Base-by-base conservation (phyloP, 2,329 filamentous ascomycete genomes). In the Cercospora sojina region DNA sequence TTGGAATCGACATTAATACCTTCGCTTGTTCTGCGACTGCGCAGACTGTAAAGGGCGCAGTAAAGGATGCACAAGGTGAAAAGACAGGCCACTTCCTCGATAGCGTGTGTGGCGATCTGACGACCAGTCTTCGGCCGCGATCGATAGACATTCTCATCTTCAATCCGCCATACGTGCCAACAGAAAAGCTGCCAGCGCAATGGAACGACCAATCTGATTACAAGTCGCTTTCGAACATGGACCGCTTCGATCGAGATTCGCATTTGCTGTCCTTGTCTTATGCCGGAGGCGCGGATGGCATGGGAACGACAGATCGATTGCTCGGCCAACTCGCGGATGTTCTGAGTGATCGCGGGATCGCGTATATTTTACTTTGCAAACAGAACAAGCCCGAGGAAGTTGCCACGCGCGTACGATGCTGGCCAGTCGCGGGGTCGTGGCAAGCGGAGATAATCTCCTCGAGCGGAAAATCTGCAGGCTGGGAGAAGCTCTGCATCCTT, bases 81-180 rank as follows among this genome's bases (percentile, higher is more conserved):
- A 31, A 62, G 51, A 61, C 64, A 32, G 84, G 81, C 3, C 73
- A 80, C 8, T 91, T 90, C 72, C 79, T 95, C 7, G 90, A 88
- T 47, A 86, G 89, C 18, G 77, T 90, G 27, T 88, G 88, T 66
- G 89, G 87, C 1, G 92, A 98, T 75, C 83, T 99, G 0, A 83
- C 85, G 4, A 79, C 85, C 2, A 81, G 89, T 0, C 80, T 96
- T 47, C 84, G 85, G 7, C 75, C 81, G 0, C 82, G 83, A 2
- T 79, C 80, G 43, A 85, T 96, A 5, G 95, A 99, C 76, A 85
- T 99, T 10, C 84, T 99, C 69, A 85, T 99, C 29, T 99, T 98
- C 84, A 99, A 99, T 77, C 95, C 95, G 62, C 95, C 95, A 0
- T 99, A 99, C 77, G 95, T 99, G 13, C 95, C 95, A 1, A 96